Evolutionary conservation across 2,329 filamentous ascomycete species (phyloP).

Genomic region (Epichloe gansuensis): DNA sequence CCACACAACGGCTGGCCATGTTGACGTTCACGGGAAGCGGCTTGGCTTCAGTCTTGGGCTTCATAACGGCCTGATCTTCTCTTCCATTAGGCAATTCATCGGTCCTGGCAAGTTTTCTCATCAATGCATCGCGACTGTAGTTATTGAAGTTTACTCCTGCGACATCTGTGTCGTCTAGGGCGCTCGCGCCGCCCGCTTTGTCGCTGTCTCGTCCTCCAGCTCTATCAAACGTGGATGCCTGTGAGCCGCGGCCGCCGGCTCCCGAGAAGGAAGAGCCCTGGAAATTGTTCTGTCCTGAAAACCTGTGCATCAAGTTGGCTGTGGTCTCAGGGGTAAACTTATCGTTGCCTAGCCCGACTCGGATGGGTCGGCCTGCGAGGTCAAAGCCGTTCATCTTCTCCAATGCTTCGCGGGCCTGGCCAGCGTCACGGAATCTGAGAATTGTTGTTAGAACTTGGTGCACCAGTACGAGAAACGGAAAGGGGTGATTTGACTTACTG

Average conservation of each 20-base stretch:
- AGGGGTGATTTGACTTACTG: conserved; percentile 54
- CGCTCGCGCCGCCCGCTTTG: conserved; percentile 83
- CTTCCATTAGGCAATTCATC: conserved; percentile 61
- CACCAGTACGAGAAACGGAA: neutral
- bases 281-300: conserved; percentile 70
- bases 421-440: conserved; percentile 72
- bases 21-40: conserved; percentile 76
- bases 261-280: conserved; percentile 90
- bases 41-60: conserved; percentile 69
- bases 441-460: neutral
- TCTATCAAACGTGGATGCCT: conserved; percentile 82
- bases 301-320: conserved; percentile 82
- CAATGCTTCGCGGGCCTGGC: conserved; percentile 83
- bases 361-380: conserved; percentile 90
- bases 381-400: conserved; percentile 99
- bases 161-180: conserved; percentile 94
- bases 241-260: conserved; percentile 73
- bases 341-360: conserved; percentile 98
- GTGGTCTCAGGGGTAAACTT: conserved; percentile 98
- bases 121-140: conserved; percentile 94
- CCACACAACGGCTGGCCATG: conserved; percentile 85
- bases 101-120: conserved; percentile 95
- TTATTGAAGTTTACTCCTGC: conserved; percentile 99
- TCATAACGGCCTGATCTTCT: conserved; percentile 59
- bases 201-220: conserved; percentile 80